Conservation (phyloP, 768 basidiomycete genomes). For the Mycena leptocephala region DNA sequence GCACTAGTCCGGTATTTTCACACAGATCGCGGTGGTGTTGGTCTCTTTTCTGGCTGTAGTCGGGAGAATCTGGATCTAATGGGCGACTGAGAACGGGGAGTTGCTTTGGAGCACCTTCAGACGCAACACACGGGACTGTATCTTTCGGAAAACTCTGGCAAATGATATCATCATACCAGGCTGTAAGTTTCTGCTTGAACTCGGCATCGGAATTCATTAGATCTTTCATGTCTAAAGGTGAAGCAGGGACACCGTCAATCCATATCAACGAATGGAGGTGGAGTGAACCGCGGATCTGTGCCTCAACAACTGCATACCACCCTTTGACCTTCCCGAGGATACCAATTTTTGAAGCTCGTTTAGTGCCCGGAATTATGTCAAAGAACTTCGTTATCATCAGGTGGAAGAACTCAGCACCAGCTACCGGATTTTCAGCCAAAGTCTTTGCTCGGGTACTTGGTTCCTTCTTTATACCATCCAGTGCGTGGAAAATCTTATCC, state of each 20-base stretch:
- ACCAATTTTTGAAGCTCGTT: slow-evolving; percentile 30
- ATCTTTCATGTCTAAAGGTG: slow-evolving; percentile 19
- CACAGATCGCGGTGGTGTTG: not conserved
- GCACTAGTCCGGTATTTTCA: slow-evolving; percentile 10
- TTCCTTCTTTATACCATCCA: not conserved
- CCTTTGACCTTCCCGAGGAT: slow-evolving; percentile 38
- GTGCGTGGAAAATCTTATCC: slow-evolving; percentile 31
- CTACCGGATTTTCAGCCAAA: slow-evolving; percentile 12
- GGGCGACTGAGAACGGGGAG: slow-evolving; percentile 18
- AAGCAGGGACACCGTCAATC: slow-evolving; percentile 9
- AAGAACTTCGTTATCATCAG: slow-evolving; percentile 42
- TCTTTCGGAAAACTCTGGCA: not conserved
- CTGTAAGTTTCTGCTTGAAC: not conserved
- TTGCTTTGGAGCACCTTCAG: not conserved
- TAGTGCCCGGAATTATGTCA: slow-evolving; percentile 39
- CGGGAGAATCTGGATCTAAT: not conserved
- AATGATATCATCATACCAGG: slow-evolving; percentile 27
- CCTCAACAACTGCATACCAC: slow-evolving; percentile 47
- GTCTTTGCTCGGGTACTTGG: not conserved
- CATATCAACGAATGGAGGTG: slow-evolving; percentile 47
- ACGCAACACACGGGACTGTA: not conserved
- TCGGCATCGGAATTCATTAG: not conserved
- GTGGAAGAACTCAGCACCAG: slow-evolving; percentile 49
- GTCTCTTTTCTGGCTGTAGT: not conserved
- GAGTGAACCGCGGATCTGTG: slow-evolving; percentile 40